Evolutionary conservation across 352 stramenopile species (phyloP), one percentile per base, ranked within the genome.

Genomic region (Vaucheria bursata): DNA sequence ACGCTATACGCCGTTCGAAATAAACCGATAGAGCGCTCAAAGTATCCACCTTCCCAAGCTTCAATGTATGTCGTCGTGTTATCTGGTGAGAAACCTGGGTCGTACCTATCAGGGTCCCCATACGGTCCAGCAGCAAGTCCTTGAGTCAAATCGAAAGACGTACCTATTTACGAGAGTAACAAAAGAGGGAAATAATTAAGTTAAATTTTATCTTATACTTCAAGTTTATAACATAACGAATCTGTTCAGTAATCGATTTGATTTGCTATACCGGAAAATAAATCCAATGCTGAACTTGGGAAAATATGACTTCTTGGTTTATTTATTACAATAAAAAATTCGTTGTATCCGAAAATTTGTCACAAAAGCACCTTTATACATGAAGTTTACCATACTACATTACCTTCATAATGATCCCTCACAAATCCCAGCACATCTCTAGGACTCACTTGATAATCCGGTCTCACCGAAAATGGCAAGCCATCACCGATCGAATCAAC

Each of bases 391-490:
- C n/a, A n/a, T n/a, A n/a, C n/a, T n/a, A n/a, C n/a, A n/a, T n/a
- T n/a, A n/a, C 91, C 91, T 84, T 97, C 89, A 76, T 97, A 97
- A 83, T 96, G 92, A 81, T 97, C 90, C 0, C 92, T 87, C 77
- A 96, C 90, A 70, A 95, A 93, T 33, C 87, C 82, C 87, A 97
- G 94, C 38, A 97, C 87, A 81, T 97, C 92, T 38, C 88, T 82
- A 31, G 89, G 84, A 1, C 86, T 89, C 18, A 97, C 77, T 0
- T 39, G 71, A 34, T 67, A 39, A 67, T 96, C 91, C 0, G 91
- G 89, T 71, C 90, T 85, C 18, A 96, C 88, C 0, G 88, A 91
- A 73, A 97, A 93, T 8, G 91, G 92, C 67, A 95, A 95, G 75
- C 92, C 86, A 32, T 85, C 89, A 5, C 87, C 86, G 35, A 89